These are phyloP conservation scores for Amanita polypyramis DNA, from an alignment of 768 basidiomycete genomes.

Conservation along the genomic window DNA sequence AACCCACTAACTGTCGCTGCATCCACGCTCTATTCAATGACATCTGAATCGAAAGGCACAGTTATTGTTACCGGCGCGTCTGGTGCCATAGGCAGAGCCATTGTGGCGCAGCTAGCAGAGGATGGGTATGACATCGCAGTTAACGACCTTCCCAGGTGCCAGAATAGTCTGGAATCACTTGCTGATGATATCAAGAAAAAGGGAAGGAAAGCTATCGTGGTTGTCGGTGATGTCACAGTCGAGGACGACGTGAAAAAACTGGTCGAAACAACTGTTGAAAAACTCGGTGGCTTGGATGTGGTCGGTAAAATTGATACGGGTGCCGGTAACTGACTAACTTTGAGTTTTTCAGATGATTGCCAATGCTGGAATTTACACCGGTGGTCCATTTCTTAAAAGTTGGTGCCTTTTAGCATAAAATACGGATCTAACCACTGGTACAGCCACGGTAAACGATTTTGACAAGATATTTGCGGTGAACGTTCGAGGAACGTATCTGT, in stretches of 20 bases:
- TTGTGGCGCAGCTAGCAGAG: constrained; percentile 7
- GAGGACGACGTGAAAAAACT: constrained; percentile 26
- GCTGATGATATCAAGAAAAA: constrained; percentile 13
- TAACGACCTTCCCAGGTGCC: not conserved
- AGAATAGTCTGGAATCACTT: constrained; percentile 10
- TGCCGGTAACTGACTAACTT: not conserved
- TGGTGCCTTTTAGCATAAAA: not conserved
- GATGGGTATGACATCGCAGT: constrained; percentile 7
- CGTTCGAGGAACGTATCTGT: constrained; percentile 25
- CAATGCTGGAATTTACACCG: constrained; percentile 16
- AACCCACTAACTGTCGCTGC: not conserved
- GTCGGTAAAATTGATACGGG: constrained; percentile 8
- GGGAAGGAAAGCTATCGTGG: constrained; percentile 13
- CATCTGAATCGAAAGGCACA: not conserved
- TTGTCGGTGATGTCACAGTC: constrained; percentile 22
- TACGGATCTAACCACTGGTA: not conserved
- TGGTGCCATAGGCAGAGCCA: constrained; percentile 5
- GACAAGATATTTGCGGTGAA: constrained; percentile 24
- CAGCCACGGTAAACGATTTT: constrained; percentile 21
- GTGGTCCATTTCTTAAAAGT: constrained; percentile 17
- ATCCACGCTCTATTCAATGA: not conserved
- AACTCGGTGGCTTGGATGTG: constrained; percentile 20
- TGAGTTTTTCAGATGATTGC: constrained; percentile 21
- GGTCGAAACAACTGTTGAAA: constrained; percentile 23
- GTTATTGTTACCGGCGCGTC: constrained; percentile 8